Evolutionary conservation across 371 early-diverging fungal genomes (phyloP).

Genomic region (Actinomortierella wolfii): DNA sequence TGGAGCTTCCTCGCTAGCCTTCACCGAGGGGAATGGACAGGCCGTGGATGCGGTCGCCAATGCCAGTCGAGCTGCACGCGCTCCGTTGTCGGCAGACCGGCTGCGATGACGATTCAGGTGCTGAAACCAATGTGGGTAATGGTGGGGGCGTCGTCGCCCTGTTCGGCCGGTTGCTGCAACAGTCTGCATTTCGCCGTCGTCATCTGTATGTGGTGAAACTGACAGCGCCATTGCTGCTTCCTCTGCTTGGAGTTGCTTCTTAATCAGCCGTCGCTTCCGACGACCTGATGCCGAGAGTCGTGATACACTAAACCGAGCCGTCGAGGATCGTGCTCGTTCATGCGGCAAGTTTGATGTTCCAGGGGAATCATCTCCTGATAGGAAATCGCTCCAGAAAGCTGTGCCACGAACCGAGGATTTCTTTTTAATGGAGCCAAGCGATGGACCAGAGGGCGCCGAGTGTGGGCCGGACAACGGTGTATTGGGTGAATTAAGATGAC

Average conservation of each 20-base stretch:
- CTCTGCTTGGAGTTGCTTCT: constrained; percentile 8
- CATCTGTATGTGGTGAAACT: constrained; percentile 18
- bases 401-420: too few species aligned
- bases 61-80: neutral
- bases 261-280: constrained; percentile 24
- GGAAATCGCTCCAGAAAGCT: neutral
- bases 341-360: too few species aligned
- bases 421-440: too few species aligned
- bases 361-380: constrained; percentile 6
- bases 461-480: too few species aligned
- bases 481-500: too few species aligned
- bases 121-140: neutral
- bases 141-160: neutral
- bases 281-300: constrained; percentile 21
- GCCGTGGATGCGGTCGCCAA: neutral
- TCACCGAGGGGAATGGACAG: too few species aligned
- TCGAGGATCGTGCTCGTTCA: neutral
- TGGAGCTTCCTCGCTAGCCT: neutral
- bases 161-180: neutral
- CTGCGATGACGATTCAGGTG: constrained; percentile 6
- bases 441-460: too few species aligned
- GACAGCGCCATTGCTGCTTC: neutral
- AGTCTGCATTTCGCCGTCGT: constrained; percentile 22
- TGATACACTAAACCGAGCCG: constrained; percentile 17
- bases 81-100: constrained; percentile 2